These are phyloP conservation scores for Tricholomella constricta DNA, from an alignment of 768 basidiomycete genomes.

Conservation along the genomic window DNA sequence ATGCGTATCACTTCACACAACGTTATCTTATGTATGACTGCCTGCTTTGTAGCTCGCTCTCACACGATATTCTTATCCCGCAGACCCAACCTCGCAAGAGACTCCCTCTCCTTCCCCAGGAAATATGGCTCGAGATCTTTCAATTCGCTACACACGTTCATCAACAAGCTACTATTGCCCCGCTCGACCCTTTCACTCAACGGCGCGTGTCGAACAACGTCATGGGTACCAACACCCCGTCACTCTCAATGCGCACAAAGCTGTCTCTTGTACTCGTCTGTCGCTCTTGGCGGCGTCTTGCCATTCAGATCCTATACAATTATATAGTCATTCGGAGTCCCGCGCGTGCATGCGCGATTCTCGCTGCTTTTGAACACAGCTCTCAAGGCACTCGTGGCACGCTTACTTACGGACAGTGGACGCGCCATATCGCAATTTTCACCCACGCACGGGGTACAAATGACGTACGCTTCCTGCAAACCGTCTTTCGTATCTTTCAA, in stretches of 20 bases:
- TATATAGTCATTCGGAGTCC: constrained; percentile 50
- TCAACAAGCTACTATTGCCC: constrained; percentile 41
- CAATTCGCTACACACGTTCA: constrained; percentile 54
- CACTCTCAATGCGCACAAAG: constrained; percentile 49
- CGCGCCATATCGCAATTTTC: constrained; percentile 49
- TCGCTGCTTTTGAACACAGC: constrained; percentile 34
- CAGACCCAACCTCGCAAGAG: constrained; percentile 9
- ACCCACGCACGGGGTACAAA: constrained; percentile 45
- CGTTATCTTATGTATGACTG: neutral
- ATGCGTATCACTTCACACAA: neutral
- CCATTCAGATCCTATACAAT: constrained; percentile 45
- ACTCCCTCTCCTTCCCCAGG: constrained; percentile 43
- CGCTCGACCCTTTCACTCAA: constrained; percentile 47
- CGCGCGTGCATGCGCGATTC: constrained; percentile 38
- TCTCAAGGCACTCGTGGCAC: constrained; percentile 1
- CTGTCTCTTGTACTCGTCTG: constrained; percentile 50
- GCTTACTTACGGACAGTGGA: constrained; percentile 46
- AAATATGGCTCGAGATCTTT: constrained; percentile 60
- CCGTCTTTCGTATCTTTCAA: constrained; percentile 45
- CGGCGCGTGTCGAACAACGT: constrained; percentile 43
- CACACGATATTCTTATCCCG: constrained; percentile 3
- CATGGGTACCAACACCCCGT: constrained; percentile 49
- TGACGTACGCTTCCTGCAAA: constrained; percentile 40
- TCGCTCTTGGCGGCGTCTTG: constrained; percentile 46
- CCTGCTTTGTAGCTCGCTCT: constrained; percentile 24